A percentile compares a stretch with the other conserved stretches of the same genome.
Evolutionary conservation across 192 early-diverging fungal genomes (phyloP).

Genomic region (Coemansia sp.): DNA sequence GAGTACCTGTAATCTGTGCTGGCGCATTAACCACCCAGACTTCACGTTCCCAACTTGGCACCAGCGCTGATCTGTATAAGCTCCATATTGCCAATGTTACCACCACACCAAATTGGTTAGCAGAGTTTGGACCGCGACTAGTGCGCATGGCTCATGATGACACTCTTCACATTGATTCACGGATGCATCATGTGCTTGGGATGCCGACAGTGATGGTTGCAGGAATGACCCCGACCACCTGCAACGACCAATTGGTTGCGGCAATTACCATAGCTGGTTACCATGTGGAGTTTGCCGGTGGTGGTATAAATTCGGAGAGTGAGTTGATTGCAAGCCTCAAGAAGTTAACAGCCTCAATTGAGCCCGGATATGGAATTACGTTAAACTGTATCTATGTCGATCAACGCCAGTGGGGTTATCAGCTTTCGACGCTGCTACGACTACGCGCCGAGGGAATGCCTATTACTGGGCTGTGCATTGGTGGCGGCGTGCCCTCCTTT

Average conservation of each 20-base stretch:
- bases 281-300: constrained; percentile 87
- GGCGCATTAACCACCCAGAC: constrained; percentile 13
- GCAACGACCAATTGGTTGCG: constrained; percentile 72
- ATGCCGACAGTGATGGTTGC: constrained; percentile 93
- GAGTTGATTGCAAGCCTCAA: constrained; percentile 68
- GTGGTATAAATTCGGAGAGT: constrained; percentile 79
- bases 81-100: constrained; percentile 63
- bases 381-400: constrained; percentile 91
- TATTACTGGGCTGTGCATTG: constrained; percentile 87
- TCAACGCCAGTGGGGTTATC: constrained; percentile 78
- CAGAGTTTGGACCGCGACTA: constrained; percentile 80
- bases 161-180: constrained; percentile 81
- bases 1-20: constrained; percentile 57
- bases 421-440: constrained; percentile 76
- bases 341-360: constrained; percentile 67
- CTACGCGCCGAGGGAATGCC: constrained; percentile 84
- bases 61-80: constrained; percentile 76
- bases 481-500: constrained; percentile 87
- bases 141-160: constrained; percentile 57
- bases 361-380: constrained; percentile 83
- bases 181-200: constrained; percentile 79
- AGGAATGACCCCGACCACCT: constrained; percentile 92
- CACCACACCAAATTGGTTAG: constrained; percentile 82
- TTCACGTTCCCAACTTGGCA: constrained; percentile 59
- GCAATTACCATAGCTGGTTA: constrained; percentile 89